Evolutionary conservation across 257 asterid species (phyloP).

Genomic region (Lavandula angustifolia): DNA sequence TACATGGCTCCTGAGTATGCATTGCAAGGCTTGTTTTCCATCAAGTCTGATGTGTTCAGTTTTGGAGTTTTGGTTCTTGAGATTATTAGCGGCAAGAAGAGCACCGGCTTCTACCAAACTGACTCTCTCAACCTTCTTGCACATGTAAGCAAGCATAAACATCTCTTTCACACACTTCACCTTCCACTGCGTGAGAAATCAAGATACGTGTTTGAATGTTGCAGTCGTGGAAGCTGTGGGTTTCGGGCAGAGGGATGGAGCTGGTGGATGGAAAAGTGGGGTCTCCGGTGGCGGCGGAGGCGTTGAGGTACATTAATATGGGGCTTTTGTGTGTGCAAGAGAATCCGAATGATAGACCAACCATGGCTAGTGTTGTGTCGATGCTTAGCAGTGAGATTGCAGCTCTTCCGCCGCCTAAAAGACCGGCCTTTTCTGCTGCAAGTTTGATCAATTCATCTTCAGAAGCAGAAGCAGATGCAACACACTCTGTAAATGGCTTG

Average conservation of each 20-base stretch:
- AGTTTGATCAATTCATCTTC: not conserved
- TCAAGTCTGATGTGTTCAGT: constrained; percentile 50
- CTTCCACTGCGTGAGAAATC: not conserved
- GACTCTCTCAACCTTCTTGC: constrained; percentile 43
- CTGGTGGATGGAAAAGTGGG: constrained; percentile 40
- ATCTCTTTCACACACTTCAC: not conserved
- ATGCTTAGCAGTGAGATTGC: constrained; percentile 43
- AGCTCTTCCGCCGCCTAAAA: constrained; percentile 43
- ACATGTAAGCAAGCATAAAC: constrained; percentile 33
- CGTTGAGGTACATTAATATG: constrained; percentile 40
- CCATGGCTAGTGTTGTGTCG: constrained; percentile 36
- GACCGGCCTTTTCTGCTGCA: constrained; percentile 40
- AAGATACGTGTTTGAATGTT: not conserved
- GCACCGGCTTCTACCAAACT: constrained; percentile 43
- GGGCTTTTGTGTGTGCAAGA: constrained; percentile 52
- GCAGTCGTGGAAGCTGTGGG: constrained; percentile 55
- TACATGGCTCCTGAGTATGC: constrained; percentile 61
- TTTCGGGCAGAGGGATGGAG: constrained; percentile 32
- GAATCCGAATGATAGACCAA: constrained; percentile 44
- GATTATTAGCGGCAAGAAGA: constrained; percentile 52
- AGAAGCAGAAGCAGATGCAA: not conserved
- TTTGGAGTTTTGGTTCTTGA: constrained; percentile 52
- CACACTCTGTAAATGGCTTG: constrained; percentile 37
- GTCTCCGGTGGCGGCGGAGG: not conserved
- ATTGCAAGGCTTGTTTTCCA: constrained; percentile 44